Conservation (phyloP, 495 filamentous ascomycete genomes). For the Darksidea phi region DNA sequence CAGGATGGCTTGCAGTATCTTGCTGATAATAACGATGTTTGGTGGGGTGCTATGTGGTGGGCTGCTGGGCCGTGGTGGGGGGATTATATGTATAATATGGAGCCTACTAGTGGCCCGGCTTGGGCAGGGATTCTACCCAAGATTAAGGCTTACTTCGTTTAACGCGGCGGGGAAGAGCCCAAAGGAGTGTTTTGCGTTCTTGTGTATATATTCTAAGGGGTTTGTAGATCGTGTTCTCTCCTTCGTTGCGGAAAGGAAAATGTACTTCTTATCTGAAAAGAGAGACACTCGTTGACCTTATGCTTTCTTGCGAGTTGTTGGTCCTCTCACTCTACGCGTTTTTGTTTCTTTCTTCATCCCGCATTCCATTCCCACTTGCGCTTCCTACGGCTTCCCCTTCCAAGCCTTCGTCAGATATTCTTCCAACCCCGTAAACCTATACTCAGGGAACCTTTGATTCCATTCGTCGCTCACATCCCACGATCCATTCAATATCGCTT, state of each 20-base stretch:
- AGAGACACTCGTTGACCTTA: no score
- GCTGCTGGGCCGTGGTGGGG: constrained; percentile 62
- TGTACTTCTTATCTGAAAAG: no score
- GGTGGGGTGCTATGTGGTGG: constrained; percentile 70
- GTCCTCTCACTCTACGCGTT: no score
- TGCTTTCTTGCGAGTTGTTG: no score
- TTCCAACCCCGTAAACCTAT: constrained; percentile 10
- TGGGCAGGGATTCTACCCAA: constrained; percentile 41
- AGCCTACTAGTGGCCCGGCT: constrained; percentile 56
- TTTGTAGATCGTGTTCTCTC: no score
- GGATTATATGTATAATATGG: constrained; percentile 59
- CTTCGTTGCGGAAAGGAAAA: no score
- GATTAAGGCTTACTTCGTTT: constrained; percentile 28
- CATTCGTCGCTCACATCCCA: constrained; percentile 30
- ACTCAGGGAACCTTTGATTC: constrained; percentile 25
- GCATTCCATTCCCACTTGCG: no score
- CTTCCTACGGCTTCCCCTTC: constrained; percentile 14
- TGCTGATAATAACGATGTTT: constrained; percentile 63
- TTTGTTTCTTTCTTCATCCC: no score
- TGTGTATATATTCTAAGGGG: no score
- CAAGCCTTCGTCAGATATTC: constrained; percentile 32
- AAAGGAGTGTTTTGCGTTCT: no score
- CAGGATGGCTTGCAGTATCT: constrained; percentile 63
- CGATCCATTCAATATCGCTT: constrained; percentile 15
- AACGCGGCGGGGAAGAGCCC: no score